These are phyloP conservation scores for Pyropia haitanensis DNA, from an alignment of 23 red algal species.

Conservation along the genomic window DNA sequence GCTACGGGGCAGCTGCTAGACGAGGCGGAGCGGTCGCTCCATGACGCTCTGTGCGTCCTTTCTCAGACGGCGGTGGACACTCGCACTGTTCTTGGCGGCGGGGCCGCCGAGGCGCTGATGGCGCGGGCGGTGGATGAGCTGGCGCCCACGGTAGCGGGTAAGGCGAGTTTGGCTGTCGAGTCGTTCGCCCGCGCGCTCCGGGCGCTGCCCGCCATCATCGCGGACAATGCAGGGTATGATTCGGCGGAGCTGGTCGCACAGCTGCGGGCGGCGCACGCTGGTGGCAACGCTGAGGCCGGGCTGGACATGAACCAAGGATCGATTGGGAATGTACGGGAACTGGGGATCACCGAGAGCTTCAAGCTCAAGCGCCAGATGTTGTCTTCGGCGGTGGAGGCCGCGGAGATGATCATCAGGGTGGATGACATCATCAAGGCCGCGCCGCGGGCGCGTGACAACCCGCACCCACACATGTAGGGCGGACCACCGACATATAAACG, in stretches of 20 bases:
- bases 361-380: slow-evolving; percentile 93
- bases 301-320: slow-evolving; percentile 69
- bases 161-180: slow-evolving; percentile 81
- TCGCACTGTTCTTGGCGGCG: slow-evolving; percentile 81
- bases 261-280: slow-evolving; percentile 82
- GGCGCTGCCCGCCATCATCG: slow-evolving; percentile 82
- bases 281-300: slow-evolving; percentile 53
- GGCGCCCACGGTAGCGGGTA: slow-evolving; percentile 66
- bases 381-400: slow-evolving; percentile 77
- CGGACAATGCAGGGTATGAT: slow-evolving; percentile 88
- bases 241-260: slow-evolving; percentile 73
- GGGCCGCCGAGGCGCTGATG: slow-evolving; percentile 87
- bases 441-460: slow-evolving; percentile 57
- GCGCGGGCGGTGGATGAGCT: slow-evolving; percentile 90
- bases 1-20: slow-evolving; percentile 94
- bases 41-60: slow-evolving; percentile 94
- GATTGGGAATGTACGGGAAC: slow-evolving; percentile 61
- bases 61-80: slow-evolving; percentile 79
- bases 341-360: slow-evolving; percentile 89
- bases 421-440: slow-evolving; percentile 94
- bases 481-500: too few relatives aligned
- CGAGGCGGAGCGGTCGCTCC: slow-evolving; percentile 90
- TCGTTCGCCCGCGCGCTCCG: slow-evolving; percentile 79
- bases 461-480: slow-evolving; percentile 54
- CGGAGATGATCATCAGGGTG: slow-evolving; percentile 98